phyloP scores from a whole-genome alignment of 129 eudicot species.

The Saposhnikovia divaricata region DNA sequence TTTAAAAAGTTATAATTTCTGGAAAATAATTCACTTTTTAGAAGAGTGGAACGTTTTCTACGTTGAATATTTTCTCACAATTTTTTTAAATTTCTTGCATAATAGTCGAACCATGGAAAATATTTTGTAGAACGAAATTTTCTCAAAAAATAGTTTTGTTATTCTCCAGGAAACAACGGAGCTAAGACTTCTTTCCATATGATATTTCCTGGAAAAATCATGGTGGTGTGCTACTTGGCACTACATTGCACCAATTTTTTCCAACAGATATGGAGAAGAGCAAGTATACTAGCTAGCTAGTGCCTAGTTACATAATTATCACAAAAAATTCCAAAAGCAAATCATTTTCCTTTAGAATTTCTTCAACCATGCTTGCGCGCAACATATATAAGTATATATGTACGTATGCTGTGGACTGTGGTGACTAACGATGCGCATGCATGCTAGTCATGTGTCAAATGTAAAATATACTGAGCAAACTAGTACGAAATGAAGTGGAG shows the following conservation, averaged over 20 bases:
- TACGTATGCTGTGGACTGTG: neutral
- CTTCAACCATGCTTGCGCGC: neutral
- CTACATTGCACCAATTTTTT: neutral
- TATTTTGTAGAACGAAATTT: too few relatives aligned
- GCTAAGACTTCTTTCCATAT: too few relatives aligned
- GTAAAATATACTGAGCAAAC: neutral
- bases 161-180: too few relatives aligned
- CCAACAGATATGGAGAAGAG: neutral
- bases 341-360: neutral
- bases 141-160: too few relatives aligned
- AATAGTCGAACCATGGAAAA: too few relatives aligned
- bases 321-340: neutral
- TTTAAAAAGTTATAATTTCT: too few relatives aligned
- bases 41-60: too few relatives aligned
- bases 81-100: too few relatives aligned
- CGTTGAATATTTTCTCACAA: too few relatives aligned
- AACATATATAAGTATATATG: too few relatives aligned
- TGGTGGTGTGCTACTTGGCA: neutral
- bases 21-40: too few relatives aligned
- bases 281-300: too few relatives aligned
- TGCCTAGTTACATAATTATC: neutral
- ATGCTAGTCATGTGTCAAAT: neutral
- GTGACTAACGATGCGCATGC: neutral
- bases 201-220: neutral
- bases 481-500: neutral